Evolutionary conservation across 1,139 yeast species (phyloP).

Genomic region (Citeromyces hawaiiensis): DNA sequence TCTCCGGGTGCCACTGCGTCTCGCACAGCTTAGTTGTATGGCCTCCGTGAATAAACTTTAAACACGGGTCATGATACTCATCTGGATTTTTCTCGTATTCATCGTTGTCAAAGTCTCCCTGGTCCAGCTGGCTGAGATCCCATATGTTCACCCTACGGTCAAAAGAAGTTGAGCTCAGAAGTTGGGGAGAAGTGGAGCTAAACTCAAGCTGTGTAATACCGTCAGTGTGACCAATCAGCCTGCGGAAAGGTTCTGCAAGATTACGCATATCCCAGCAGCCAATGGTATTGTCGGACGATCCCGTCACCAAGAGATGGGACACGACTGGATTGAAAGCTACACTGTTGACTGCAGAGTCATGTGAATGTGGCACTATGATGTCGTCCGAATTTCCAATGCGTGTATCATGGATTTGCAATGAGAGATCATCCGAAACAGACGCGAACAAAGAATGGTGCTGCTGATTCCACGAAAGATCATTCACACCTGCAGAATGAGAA

Average conservation of each 20-base stretch:
- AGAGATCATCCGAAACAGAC: conserved; percentile 61
- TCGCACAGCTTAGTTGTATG: conserved; percentile 41
- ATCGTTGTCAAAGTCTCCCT: conserved; percentile 22
- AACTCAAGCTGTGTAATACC: conserved; percentile 16
- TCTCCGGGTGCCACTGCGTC: conserved; percentile 32
- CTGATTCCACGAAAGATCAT: conserved; percentile 44
- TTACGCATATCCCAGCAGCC: conserved; percentile 38
- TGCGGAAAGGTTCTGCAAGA: conserved; percentile 29
- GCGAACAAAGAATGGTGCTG: conserved; percentile 38
- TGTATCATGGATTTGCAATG: conserved; percentile 54
- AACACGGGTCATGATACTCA: conserved; percentile 42
- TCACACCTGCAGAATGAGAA: conserved; percentile 36
- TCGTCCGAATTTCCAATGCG: conserved; percentile 29
- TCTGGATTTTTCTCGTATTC: conserved; percentile 18
- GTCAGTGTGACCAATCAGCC: conserved; percentile 32
- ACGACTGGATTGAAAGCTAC: conserved; percentile 34
- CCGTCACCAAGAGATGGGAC: conserved; percentile 32
- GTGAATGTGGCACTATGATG: conserved; percentile 26
- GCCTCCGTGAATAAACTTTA: conserved; percentile 45
- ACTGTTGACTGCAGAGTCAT: conserved; percentile 30
- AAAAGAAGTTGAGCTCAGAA: conserved; percentile 31
- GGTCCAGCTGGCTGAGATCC: conserved; percentile 33
- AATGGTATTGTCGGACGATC: conserved; percentile 37
- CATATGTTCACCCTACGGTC: conserved; percentile 37
- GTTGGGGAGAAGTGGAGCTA: conserved; percentile 15